Evolutionary conservation across 352 stramenopile genomes (phyloP), one percentile per base, ranked within the genome.

Genomic region (Pythium utonaiense): DNA sequence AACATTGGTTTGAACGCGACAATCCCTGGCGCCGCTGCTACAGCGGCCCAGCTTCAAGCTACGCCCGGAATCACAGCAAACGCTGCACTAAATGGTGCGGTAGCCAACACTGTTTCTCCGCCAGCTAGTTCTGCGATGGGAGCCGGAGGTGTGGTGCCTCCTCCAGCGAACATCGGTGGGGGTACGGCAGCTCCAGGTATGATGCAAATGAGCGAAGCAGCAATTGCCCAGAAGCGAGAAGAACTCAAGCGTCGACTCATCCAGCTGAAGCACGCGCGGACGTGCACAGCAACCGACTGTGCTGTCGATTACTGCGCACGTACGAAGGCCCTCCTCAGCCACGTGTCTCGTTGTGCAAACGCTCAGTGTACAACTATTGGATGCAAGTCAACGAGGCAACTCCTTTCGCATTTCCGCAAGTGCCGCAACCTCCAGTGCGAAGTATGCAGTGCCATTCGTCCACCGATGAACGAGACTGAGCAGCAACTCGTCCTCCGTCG

Each of bases 381-480:
- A 1, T 95, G 86, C 64, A 95, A 95, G 61, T 95, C 86, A 22
- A 95, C 86, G 24, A 75, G 86, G 6, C 86, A 94, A 57, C 63
- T 95, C 53, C 69, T 95, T 3, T 95, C 86, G 19, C 86, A 95
- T 59, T 95, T 93, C 57, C 80, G 86, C 25, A 95, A 95, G 65
- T 95, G 86, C 54, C 77, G 86, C 30, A 92, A 95, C 59, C 71
- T 95, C 28, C 80, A 92, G 52, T 95, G 86, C 38, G 84, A 95
- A 53, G 86, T 95, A 1, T 95, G 86, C 61, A 93, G 80, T 50
- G 86, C 86, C 30, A 95, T 95, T 64, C 82, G 86, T 21, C 85
- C 86, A n/a, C 86, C 81, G 3, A 93, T 93, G 82, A 92, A 93
- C 49, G 83, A 93, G 41, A 91, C 77, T 8, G 84, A 96, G 60